Percentiles rank a stretch among this genome's conserved stretches.
phyloP scores from a whole-genome alignment of 1,284 basidiomycete genomes.

The Clitocybe nebularis region DNA sequence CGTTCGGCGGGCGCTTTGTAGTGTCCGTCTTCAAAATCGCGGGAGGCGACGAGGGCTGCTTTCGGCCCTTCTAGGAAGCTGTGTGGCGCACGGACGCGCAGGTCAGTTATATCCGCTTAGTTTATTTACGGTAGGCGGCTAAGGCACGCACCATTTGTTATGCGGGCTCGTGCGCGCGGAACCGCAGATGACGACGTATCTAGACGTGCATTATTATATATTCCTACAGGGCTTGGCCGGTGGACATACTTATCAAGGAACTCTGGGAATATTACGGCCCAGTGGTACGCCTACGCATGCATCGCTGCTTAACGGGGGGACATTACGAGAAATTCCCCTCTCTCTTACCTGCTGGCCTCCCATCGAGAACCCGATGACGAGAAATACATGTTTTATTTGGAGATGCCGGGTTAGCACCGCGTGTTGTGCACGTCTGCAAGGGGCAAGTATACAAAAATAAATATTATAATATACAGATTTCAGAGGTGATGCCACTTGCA shows the following conservation, averaged over 20 bases:
- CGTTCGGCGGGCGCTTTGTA: conserved; percentile 45
- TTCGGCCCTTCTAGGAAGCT: conserved; percentile 63
- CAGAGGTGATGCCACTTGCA: too few relatives aligned
- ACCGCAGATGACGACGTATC: conserved; percentile 52
- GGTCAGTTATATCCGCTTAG: background rate
- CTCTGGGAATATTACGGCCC: conserved; percentile 58
- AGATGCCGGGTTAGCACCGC: conserved; percentile 47
- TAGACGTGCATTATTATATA: conserved; percentile 19
- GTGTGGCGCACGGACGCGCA: too few relatives aligned
- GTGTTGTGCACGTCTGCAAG: conserved; percentile 55
- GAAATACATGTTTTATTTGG: conserved; percentile 43
- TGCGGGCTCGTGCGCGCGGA: conserved; percentile 60
- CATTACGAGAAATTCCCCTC: too few relatives aligned
- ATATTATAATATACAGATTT: background rate
- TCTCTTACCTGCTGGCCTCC: conserved; percentile 51
- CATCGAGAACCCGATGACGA: conserved; percentile 61
- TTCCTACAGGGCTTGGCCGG: too few relatives aligned
- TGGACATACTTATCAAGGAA: conserved; percentile 43
- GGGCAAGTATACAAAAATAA: conserved; percentile 9
- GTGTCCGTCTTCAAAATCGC: conserved; percentile 53
- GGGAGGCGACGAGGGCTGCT: conserved; percentile 50
- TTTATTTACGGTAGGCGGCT: background rate
- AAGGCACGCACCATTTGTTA: conserved; percentile 48
- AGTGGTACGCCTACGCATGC: conserved; percentile 51
- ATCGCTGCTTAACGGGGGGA: too few relatives aligned